phyloP scores from a whole-genome alignment of 2,329 filamentous ascomycete genomes.

The Ilyonectria robusta region DNA sequence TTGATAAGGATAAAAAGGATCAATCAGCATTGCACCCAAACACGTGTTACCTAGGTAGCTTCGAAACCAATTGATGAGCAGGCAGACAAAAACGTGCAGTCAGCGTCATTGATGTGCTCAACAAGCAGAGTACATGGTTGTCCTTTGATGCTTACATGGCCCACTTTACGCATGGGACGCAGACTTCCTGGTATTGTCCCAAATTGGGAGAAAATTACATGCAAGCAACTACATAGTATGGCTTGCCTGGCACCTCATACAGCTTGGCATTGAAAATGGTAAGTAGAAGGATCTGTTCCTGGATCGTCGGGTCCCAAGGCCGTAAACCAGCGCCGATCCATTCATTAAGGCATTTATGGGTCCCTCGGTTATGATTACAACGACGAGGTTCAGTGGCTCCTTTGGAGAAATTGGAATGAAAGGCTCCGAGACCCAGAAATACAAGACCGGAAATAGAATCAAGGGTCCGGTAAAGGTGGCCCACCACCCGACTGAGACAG shows the following conservation, averaged over 20 bases:
- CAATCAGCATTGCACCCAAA: background rate
- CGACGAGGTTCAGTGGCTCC: background rate
- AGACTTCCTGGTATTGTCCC: conserved; percentile 16
- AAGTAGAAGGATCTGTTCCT: conserved; percentile 21
- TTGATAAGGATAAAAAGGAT: background rate
- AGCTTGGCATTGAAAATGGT: background rate
- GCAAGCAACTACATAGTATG: background rate
- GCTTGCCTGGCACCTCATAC: conserved; percentile 12
- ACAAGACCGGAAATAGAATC: conserved; percentile 13
- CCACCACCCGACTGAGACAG: conserved; percentile 5
- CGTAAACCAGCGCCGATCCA: conserved; percentile 2
- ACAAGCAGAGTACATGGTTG: background rate
- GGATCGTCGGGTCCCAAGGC: conserved; percentile 17
- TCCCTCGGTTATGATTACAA: background rate
- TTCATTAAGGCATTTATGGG: background rate
- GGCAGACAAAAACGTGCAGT: background rate
- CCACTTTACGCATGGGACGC: conserved; percentile 41
- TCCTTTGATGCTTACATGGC: conserved; percentile 20
- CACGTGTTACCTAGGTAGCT: background rate
- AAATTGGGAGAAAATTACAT: conserved; percentile 15
- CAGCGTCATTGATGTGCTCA: background rate
- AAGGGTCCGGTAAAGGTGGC: background rate
- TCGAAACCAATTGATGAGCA: background rate
- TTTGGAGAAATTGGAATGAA: conserved; percentile 1
- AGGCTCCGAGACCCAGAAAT: background rate